Percentiles rank a stretch among this genome's conserved stretches.
Evolutionary conservation across 768 basidiomycete species (phyloP).

Genomic region (Lepiota venenata): DNA sequence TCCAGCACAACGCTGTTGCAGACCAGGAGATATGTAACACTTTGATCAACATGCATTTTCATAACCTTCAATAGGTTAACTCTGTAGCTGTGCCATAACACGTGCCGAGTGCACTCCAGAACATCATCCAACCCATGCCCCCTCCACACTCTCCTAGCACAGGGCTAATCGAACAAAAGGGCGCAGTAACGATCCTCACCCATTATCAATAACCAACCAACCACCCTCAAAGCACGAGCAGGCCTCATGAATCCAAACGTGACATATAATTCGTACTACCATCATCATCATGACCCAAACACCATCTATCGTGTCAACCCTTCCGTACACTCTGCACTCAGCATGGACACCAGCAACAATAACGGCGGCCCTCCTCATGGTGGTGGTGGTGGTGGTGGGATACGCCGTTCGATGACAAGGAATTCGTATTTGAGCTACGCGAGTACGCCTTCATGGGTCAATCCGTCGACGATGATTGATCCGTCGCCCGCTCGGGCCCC

Average conservation of each 20-base stretch:
- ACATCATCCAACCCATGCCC: too few species aligned
- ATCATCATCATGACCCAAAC: not conserved
- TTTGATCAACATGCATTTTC: too few species aligned
- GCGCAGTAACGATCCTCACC: too few species aligned
- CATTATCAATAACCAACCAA: too few species aligned
- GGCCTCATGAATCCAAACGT: constrained; percentile 7
- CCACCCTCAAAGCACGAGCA: not conserved
- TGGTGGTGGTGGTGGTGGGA: not conserved
- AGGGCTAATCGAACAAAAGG: too few species aligned
- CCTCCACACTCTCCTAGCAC: too few species aligned
- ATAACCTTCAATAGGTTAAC: too few species aligned
- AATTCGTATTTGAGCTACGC: constrained; percentile 11
- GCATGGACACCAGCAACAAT: constrained; percentile 1
- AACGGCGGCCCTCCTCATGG: too few species aligned
- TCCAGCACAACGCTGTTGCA: too few species aligned
- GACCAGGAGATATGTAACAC: too few species aligned
- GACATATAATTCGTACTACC: constrained; percentile 6
- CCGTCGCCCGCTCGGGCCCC: constrained; percentile 5
- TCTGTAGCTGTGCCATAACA: too few species aligned
- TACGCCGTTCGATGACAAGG: not conserved
- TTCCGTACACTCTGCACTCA: not conserved
- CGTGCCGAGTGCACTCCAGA: too few species aligned
- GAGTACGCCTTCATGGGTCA: constrained; percentile 7
- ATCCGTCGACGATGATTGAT: constrained; percentile 11
- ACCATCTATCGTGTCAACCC: not conserved